Evolutionary conservation across 2,329 filamentous ascomycete genomes (phyloP), one percentile per base, ranked within the genome.

Genomic region (Calonectria pseudoturangicola): DNA sequence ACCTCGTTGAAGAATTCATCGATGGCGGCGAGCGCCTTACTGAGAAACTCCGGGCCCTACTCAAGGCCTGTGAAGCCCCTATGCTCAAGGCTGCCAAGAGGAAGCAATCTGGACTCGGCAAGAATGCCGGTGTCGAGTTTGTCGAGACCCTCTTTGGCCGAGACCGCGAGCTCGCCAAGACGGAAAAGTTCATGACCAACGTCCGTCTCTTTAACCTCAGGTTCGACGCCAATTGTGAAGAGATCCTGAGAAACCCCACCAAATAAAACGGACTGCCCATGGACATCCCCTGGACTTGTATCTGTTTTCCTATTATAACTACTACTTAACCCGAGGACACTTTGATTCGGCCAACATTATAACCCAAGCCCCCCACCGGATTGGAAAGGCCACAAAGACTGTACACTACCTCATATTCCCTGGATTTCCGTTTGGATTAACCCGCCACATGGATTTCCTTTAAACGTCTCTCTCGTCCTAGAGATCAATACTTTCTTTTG

Each of bases 181-280:
- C 96, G 2, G 95, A 98, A 88, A 94, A 94, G 85, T 92, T 98
- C 85, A 98, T 98, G 95, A 92, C 94, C 76, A 92, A 92, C 75
- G 93, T 98, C 81, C 91, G 94, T 63, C 89, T 96, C 43, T 99
- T 96, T 95, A 95, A 94, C 84, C 92, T 97, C 86, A 93, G 96
- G 58, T 99, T 98, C 84, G 95, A 98, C 81, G 95, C 94, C 84
- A 98, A 98, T 88, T 98, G 95, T 86, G 95, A 98, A 81, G 94
- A 96, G 33, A 96, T 98, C 78, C 88, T 98, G 73, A 86, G 86
- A 77, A 87, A 89, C 80, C 92, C 92, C 48, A 88, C 88, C 77
- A 84, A 87, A 80, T 92, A 89, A 81, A 51, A 54, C 73, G 78
- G 78, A 76, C 69, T 73, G 81, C 69, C 66, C 39, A 66, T 51